Evolutionary conservation across 1,139 yeast species (phyloP).

Genomic region (Suhomyces ambrosiae): DNA sequence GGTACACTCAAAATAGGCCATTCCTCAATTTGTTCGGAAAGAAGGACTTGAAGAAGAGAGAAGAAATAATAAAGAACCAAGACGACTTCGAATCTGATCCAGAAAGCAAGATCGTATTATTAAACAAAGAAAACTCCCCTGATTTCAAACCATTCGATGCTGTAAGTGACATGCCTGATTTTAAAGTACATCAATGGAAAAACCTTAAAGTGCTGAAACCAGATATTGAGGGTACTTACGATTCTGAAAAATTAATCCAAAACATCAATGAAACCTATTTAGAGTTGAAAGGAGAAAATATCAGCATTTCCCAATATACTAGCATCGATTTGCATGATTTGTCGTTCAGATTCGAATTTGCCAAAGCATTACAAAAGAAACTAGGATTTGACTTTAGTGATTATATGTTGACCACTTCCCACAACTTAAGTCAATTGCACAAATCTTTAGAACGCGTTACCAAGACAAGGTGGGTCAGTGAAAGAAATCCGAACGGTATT

Average conservation of each 20-base stretch:
- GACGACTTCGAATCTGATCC: constrained; percentile 40
- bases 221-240: constrained; percentile 35
- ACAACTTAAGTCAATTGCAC: constrained; percentile 48
- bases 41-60: constrained; percentile 25
- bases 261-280: constrained; percentile 31
- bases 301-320: constrained; percentile 20
- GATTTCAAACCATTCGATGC: constrained; percentile 29
- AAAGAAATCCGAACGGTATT: constrained; percentile 73
- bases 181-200: constrained; percentile 42
- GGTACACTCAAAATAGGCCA: constrained; percentile 15
- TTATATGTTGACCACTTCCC: constrained; percentile 52
- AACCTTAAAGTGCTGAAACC: constrained; percentile 23
- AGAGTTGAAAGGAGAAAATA: constrained; percentile 23
- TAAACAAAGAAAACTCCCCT: constrained; percentile 42
- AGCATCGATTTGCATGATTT: constrained; percentile 46
- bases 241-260: constrained; percentile 25
- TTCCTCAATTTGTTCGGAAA: constrained; percentile 27
- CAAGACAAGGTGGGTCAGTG: constrained; percentile 54
- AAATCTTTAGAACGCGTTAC: constrained; percentile 47
- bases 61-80: constrained; percentile 45
- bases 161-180: constrained; percentile 38
- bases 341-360: constrained; percentile 55
- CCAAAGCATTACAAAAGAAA: constrained; percentile 57
- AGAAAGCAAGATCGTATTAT: constrained; percentile 37
- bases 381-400: constrained; percentile 74